Evolutionary conservation across 106 monocot genomes (phyloP), one percentile per base, ranked within the genome.

Genomic region (Apostasia shenzhenica): DNA sequence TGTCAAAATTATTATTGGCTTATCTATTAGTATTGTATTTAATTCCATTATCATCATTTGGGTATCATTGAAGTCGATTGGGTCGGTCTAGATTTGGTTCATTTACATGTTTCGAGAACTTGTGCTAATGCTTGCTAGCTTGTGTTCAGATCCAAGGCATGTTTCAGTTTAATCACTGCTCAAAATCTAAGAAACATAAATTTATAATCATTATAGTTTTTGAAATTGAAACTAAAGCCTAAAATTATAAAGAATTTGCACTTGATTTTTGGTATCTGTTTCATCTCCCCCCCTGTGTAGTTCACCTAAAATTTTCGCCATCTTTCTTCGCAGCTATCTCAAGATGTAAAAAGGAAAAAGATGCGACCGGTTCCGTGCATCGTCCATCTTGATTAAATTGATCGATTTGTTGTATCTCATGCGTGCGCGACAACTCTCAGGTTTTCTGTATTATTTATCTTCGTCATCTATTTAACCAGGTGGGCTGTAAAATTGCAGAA

Each of bases 271-370:
- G 50, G 50, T 4, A 8, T 50, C 2, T 26, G 6, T 65, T 3
- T 8, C 37, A 65, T 65, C 26, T 65, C n/a, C 59, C 7, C 3
- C 10, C 40, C 6, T 0, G 40, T 26, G 26, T 26, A 26, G 26
- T 0, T 26, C 26, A 26, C 26, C 26, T 26, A 26, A 26, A 26
- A 0, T 26, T 67, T 39, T 39, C 40, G 57, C 8, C 45, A 7
- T 38, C 10, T 9, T 14, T 44, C 59, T 39, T 6, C 6, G 59
- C 81, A 81, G 76, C 57, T 60, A 48, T 63, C 65, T 12, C 73
- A 85, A n/a, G 68, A 81, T 47, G 72, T 68, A 7, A 78, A 74
- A 45, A 49, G 39, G 26, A 81, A 85, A 63, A 78, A 26, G 63
- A 6, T 73, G 0, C 63, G 68, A 14, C 63, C 39, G 11, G 41